phyloP scores from a whole-genome alignment of 208 protist genomes.

The Acanthamoeba sp. region DNA sequence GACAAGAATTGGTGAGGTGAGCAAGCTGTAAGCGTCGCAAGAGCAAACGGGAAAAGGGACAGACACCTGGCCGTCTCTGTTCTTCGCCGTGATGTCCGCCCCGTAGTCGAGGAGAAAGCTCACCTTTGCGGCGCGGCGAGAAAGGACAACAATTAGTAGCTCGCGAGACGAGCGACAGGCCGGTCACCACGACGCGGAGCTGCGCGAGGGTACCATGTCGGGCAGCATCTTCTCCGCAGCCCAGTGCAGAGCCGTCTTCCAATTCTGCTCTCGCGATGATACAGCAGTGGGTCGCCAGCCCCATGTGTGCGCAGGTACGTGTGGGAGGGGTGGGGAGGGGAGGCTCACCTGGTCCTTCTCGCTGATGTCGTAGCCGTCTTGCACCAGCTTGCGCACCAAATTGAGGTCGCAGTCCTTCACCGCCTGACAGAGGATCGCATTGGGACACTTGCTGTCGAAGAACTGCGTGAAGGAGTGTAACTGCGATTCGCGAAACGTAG shows the following conservation, averaged over 20 bases:
- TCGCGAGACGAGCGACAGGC: no score
- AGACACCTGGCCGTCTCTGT: neutral
- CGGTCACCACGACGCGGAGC: neutral
- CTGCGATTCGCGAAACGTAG: neutral
- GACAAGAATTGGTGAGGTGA: neutral
- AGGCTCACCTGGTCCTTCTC: slow-evolving; percentile 19
- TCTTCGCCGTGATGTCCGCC: neutral
- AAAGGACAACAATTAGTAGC: no score
- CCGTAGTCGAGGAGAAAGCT: neutral
- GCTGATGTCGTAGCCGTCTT: slow-evolving; percentile 19
- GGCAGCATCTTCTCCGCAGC: slow-evolving; percentile 1
- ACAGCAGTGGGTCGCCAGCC: no score
- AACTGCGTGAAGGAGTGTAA: neutral
- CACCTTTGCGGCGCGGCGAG: neutral
- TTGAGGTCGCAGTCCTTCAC: slow-evolving; percentile 24
- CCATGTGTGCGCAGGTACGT: no score
- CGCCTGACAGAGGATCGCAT: neutral
- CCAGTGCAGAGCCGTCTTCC: slow-evolving; percentile 27
- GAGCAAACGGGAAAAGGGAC: neutral
- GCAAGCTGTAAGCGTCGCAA: neutral
- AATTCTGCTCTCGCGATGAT: neutral
- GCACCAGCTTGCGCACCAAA: neutral
- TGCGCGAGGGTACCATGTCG: neutral
- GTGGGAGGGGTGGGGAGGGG: neutral
- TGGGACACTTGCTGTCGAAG: slow-evolving; percentile 24